phyloP scores from a whole-genome alignment of 73 alveolate species.

The Effrenium voratum region DNA sequence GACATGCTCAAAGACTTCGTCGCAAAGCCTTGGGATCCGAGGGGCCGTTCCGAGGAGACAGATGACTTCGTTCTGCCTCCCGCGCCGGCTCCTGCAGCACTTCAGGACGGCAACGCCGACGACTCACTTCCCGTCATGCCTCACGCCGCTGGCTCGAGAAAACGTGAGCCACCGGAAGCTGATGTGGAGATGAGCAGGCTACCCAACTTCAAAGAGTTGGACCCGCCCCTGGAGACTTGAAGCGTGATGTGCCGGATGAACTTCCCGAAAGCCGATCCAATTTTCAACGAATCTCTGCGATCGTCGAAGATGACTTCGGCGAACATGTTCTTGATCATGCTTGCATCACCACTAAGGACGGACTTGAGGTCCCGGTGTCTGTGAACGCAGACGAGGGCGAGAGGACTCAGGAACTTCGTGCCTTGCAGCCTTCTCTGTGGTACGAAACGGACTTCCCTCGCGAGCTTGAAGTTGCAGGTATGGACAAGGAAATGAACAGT shows the following conservation, averaged over 20 bases:
- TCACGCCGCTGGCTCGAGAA: no score
- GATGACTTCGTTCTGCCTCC: slow-evolving; percentile 11
- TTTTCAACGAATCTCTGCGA: background rate
- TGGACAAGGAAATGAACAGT: background rate
- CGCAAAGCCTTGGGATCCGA: slow-evolving; percentile 20
- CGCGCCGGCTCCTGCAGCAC: no score
- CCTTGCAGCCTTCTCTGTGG: background rate
- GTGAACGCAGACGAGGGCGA: background rate
- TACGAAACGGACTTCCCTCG: slow-evolving; percentile 5
- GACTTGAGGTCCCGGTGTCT: slow-evolving; percentile 20
- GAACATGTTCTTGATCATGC: background rate
- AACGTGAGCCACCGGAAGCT: no score
- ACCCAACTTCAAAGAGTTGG: background rate
- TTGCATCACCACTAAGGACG: background rate
- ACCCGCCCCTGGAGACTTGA: slow-evolving; percentile 1
- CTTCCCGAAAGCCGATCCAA: slow-evolving; percentile 1
- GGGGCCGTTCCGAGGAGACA: slow-evolving; percentile 14
- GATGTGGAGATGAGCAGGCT: no score
- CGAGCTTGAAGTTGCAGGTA: background rate
- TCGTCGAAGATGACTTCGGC: no score
- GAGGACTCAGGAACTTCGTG: slow-evolving; percentile 13
- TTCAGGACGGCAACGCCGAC: no score
- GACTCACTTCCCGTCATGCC: no score
- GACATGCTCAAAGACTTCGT: background rate
- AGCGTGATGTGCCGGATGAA: background rate